Base-by-base conservation (phyloP, 2,329 filamentous ascomycete species). In the Claviceps purpurea region DNA sequence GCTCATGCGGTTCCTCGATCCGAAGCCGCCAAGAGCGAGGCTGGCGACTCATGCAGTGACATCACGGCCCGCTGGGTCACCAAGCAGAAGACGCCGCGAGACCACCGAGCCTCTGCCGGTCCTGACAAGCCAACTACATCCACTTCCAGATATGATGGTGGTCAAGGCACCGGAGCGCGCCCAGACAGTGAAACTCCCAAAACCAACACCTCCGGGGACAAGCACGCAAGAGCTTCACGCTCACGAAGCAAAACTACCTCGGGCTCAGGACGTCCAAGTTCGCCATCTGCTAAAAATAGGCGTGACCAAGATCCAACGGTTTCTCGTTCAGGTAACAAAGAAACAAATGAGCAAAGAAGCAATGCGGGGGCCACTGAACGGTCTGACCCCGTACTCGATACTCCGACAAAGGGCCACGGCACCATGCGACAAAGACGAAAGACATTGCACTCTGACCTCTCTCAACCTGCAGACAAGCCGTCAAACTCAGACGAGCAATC, bases 351-450 rank as follows among this genome's bases (percentile, higher is more conserved):
- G 24, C 53, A 50, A 10, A 55, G 59, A n/a, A 60, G 60, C 8
- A 59, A 57, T 11, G 62, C 63, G 18, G 61, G 65, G 47, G 63
- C 65, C 4, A 58, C 62, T 16, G 67, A 72, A 53, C 66, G 73
- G 5, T 47, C 60, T 1, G 66, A 68, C 18, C 66, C 69, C 2
- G 58, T 67, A n/a, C 57, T 62, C 5, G 61, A 64, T 37, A 72
- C 69, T 4, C 70, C 73, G 13, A 70, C 68, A 20, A 72, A 66
- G 58, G 56, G 61, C 41, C 63, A 62, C 42, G 60, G 53, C 30
- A 57, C 56, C 4, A 63, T 59, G 49, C 60, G 61, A 14, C 65
- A 60, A 47, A 60, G 61, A 40, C 58, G 62, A 1, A 64, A 60
- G 50, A 59, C 58, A 41, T 52, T 58, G 18, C 58, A 60, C 11